Evolutionary conservation across 176 grass and related monocot genomes (phyloP).

Genomic region (Melocanna baccifera): DNA sequence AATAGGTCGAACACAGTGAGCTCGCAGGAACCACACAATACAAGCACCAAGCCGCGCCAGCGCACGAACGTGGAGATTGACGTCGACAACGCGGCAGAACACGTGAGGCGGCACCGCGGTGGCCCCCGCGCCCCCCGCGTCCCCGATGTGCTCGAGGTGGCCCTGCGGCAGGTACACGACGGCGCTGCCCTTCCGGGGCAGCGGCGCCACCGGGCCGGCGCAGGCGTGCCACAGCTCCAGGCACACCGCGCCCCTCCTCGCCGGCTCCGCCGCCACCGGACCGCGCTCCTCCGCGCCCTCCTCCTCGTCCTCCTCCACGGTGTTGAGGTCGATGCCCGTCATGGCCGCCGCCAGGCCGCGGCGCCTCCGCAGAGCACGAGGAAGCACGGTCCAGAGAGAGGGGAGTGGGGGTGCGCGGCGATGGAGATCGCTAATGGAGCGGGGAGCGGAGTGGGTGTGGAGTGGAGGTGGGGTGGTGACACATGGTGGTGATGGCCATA

Average conservation of each 20-base stretch:
- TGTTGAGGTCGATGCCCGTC: slow-evolving; percentile 66
- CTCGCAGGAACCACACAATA: neutral
- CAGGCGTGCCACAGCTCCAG: slow-evolving; percentile 82
- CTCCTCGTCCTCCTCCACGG: slow-evolving; percentile 54
- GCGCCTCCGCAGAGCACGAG: neutral
- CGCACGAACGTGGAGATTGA: slow-evolving; percentile 63
- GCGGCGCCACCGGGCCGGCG: slow-evolving; percentile 53
- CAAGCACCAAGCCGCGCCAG: neutral
- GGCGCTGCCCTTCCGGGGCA: slow-evolving; percentile 56
- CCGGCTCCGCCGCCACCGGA: neutral
- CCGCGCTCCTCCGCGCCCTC: slow-evolving; percentile 29
- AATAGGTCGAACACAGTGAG: slow-evolving; percentile 28
- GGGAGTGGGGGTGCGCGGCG: neutral
- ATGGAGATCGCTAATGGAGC: slow-evolving; percentile 13
- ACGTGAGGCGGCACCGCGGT: slow-evolving; percentile 52
- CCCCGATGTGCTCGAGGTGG: slow-evolving; percentile 59
- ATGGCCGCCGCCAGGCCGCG: slow-evolving; percentile 9
- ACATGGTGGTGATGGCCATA: slow-evolving; percentile 35
- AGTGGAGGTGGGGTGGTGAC: slow-evolving; percentile 26
- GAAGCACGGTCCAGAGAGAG: neutral
- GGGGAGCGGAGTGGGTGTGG: slow-evolving; percentile 28
- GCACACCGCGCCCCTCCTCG: slow-evolving; percentile 31
- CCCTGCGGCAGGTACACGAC: slow-evolving; percentile 83
- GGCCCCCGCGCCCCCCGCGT: neutral
- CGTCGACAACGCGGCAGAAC: slow-evolving; percentile 74